These are phyloP conservation scores for Paraphysoderma sedebokerense DNA, from an alignment of 371 early-diverging fungal genomes.

Conservation along the genomic window DNA sequence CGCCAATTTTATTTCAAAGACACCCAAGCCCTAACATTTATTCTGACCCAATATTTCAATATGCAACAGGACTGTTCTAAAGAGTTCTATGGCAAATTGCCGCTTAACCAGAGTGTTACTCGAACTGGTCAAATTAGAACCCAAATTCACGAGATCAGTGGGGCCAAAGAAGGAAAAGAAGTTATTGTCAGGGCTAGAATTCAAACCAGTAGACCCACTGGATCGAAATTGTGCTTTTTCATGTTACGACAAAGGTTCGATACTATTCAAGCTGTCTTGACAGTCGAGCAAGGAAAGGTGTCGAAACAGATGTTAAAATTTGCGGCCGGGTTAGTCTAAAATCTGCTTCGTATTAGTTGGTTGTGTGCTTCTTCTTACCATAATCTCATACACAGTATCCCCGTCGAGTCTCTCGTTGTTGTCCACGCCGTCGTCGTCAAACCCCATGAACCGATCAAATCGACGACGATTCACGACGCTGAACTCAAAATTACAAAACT, in stretches of 20 bases:
- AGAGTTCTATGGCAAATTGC: constrained; percentile 73
- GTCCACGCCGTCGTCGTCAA: constrained; percentile 63
- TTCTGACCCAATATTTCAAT: constrained; percentile 4
- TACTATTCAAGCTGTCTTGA: constrained; percentile 78
- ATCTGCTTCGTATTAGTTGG: background rate
- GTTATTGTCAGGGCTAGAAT: constrained; percentile 78
- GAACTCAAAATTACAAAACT: constrained; percentile 66
- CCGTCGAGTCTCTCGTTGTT: constrained; percentile 76
- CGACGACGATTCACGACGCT: constrained; percentile 77
- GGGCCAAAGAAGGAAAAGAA: constrained; percentile 44
- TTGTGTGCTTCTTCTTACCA: background rate
- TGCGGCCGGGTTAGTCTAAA: constrained; percentile 32
- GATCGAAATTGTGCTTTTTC: constrained; percentile 83
- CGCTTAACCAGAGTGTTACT: constrained; percentile 68
- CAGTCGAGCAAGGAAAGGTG: constrained; percentile 43
- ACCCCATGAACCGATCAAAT: constrained; percentile 68
- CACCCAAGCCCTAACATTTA: background rate
- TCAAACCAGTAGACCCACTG: constrained; percentile 71
- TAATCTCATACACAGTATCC: constrained; percentile 28
- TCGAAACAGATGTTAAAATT: constrained; percentile 95
- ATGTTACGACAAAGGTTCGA: constrained; percentile 70
- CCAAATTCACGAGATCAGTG: constrained; percentile 32
- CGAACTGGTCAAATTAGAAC: constrained; percentile 27
- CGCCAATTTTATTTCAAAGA: background rate
- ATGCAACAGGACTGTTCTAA: constrained; percentile 66